Evolutionary conservation across 2,329 filamentous ascomycete genomes (phyloP), one percentile per base, ranked within the genome.

Genomic region (Pyricularia pennisetigena): DNA sequence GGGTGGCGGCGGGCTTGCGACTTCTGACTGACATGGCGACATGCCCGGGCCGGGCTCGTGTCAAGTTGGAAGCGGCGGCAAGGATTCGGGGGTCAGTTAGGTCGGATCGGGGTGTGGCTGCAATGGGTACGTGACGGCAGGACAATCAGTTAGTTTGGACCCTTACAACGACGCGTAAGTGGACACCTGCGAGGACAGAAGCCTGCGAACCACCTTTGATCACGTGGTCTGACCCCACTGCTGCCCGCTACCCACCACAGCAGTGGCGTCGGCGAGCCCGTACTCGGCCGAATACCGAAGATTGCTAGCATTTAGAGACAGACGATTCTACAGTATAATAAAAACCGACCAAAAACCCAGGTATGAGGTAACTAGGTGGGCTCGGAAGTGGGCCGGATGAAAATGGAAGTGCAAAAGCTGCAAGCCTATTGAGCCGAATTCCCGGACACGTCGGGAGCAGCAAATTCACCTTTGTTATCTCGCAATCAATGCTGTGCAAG

Each of bases 21-120:
- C 41, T 65, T 61, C 49, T 28, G 29, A 66, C 59, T 30, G 71
- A 69, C 71, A 72, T 72, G 64, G 64, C 68, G 61, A 57, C 69
- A 68, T 67, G n/a, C 66, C 66, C 59, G 24, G 23, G 23, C 41
- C 41, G 41, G 65, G 65, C 29, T 10, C 26, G 26, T 24, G 35
- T 57, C 65, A 26, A 20, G 59, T 24, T 29, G 64, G 16, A 35
- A 20, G 65, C 41, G 65, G 65, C 65, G 41, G 65, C 41, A 28
- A 30, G 64, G 20, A 26, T 4, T 30, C 29, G 41, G 35, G 20
- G 26, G 20, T 30, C 6, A 24, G n/a, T 14, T 66, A n/a, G 63
- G 8, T 49, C 24, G 64, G 41, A 54, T 61, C 28, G 59, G 59
- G 59, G 24, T 28, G 57, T 61, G 57, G 57, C 57, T 61, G 23